Evolutionary conservation across 2,329 filamentous ascomycete species (phyloP).

Genomic region (Hortaea sp.): DNA sequence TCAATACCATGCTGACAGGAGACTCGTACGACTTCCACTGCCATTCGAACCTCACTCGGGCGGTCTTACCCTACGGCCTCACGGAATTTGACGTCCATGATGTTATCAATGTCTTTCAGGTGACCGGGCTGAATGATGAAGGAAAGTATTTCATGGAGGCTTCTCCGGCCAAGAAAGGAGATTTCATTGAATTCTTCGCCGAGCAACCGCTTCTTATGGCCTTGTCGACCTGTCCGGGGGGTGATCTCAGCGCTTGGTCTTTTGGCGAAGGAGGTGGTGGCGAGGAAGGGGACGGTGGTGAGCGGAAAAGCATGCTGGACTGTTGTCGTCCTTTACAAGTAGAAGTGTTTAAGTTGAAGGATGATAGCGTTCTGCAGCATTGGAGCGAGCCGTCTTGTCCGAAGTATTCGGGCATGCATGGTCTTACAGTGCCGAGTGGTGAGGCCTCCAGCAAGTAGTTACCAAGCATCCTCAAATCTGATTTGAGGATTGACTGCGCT

Average conservation of each 20-base stretch:
- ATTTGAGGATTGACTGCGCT: no score
- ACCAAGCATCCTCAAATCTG: no score
- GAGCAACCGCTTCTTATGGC: slow-evolving; percentile 65
- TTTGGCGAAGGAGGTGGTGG: slow-evolving; percentile 51
- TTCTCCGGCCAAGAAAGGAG: slow-evolving; percentile 44
- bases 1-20: slow-evolving; percentile 63
- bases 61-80: slow-evolving; percentile 58
- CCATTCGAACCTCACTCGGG: slow-evolving; percentile 69
- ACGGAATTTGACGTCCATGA: slow-evolving; percentile 70
- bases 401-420: slow-evolving; percentile 56
- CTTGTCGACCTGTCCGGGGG: slow-evolving; percentile 63
- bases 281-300: slow-evolving; percentile 43
- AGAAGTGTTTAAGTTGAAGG: slow-evolving; percentile 54
- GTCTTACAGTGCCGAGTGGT: slow-evolving; percentile 43
- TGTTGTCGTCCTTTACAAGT: slow-evolving; percentile 66
- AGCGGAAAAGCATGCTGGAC: slow-evolving; percentile 57
- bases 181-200: slow-evolving; percentile 67
- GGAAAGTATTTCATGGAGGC: slow-evolving; percentile 69
- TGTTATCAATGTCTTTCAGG: slow-evolving; percentile 78
- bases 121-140: slow-evolving; percentile 62
- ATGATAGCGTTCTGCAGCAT: slow-evolving; percentile 40
- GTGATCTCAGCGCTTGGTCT: slow-evolving; percentile 72
- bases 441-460: slow-evolving; percentile 14
- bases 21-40: slow-evolving; percentile 71
- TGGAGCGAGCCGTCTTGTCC: slow-evolving; percentile 56